Percentiles rank a stretch among this genome's conserved stretches.
These are phyloP conservation scores for Tetrahymena elliotti DNA, from an alignment of 73 alveolate species.

Conservation along the genomic window DNA sequence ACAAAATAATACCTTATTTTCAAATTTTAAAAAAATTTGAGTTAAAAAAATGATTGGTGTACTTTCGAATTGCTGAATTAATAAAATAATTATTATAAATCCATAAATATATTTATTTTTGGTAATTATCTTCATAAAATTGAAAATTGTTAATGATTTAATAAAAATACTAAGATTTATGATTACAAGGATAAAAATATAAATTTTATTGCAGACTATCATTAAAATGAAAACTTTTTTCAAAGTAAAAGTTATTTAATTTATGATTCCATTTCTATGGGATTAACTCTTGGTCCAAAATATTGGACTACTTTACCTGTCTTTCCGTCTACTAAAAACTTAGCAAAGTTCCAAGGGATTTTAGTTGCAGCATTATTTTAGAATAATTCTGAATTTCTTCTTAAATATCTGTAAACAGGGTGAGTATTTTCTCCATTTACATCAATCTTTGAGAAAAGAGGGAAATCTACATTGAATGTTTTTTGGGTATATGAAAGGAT, in stretches of 20 bases:
- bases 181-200: not conserved
- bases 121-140: too few species aligned
- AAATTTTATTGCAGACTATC: not conserved
- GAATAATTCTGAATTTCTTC: not conserved
- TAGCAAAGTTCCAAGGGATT: conserved; percentile 32
- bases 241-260: not conserved
- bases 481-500: not conserved
- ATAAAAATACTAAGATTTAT: not conserved
- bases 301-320: conserved; percentile 10
- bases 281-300: not conserved
- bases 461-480: conserved; percentile 11
- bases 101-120: too few species aligned
- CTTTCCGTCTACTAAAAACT: conserved; percentile 18
- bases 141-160: too few species aligned
- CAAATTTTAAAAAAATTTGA: too few species aligned
- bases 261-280: not conserved
- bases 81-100: too few species aligned
- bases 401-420: conserved; percentile 5
- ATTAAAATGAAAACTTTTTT: not conserved
- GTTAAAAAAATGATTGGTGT: too few species aligned
- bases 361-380: conserved; percentile 1
- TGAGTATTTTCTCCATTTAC: conserved; percentile 27
- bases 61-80: too few species aligned
- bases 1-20: too few species aligned
- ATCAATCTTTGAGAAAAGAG: conserved; percentile 12